Evolutionary conservation across 805 yeast genomes (phyloP).

Genomic region (Dipodascus geniculatus): DNA sequence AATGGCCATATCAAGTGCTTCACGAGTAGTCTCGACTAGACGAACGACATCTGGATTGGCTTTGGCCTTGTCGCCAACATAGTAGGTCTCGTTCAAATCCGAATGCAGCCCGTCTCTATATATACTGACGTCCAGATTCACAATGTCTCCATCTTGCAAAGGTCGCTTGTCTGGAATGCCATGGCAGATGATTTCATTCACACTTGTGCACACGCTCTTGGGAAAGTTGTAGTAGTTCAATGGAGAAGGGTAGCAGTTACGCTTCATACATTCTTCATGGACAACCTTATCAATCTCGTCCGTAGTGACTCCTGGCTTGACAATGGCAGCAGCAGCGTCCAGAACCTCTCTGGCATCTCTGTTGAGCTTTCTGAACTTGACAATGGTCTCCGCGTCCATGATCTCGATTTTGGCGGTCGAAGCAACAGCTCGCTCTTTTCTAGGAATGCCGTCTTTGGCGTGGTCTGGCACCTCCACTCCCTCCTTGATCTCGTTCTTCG

Average conservation of each 20-base stretch:
- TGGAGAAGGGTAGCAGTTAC: slow-evolving; percentile 91
- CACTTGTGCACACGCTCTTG: slow-evolving; percentile 82
- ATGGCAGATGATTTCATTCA: slow-evolving; percentile 92
- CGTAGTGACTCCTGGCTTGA: slow-evolving; percentile 83
- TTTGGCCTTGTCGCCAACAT: slow-evolving; percentile 82
- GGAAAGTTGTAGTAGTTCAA: slow-evolving; percentile 90
- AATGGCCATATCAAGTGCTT: slow-evolving; percentile 75
- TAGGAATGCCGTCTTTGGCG: slow-evolving; percentile 68
- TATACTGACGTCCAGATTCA: slow-evolving; percentile 80
- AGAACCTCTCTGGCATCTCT: slow-evolving; percentile 75
- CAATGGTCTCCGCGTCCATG: slow-evolving; percentile 56
- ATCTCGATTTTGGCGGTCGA: slow-evolving; percentile 51
- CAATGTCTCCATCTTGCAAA: slow-evolving; percentile 85
- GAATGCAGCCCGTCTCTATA: slow-evolving; percentile 85
- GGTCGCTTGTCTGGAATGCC: slow-evolving; percentile 91
- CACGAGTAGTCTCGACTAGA: slow-evolving; percentile 85
- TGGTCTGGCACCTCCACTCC: slow-evolving; percentile 72
- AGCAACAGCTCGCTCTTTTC: slow-evolving; percentile 62
- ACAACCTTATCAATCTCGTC: slow-evolving; percentile 82
- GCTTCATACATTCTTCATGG: slow-evolving; percentile 77
- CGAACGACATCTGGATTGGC: slow-evolving; percentile 73
- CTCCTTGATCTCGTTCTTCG: slow-evolving; percentile 60
- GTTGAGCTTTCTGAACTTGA: slow-evolving; percentile 64
- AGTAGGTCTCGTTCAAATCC: slow-evolving; percentile 92
- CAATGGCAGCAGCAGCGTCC: slow-evolving; percentile 75